Conservation (phyloP, 768 basidiomycete genomes). For the Fomitopsis serialis region DNA sequence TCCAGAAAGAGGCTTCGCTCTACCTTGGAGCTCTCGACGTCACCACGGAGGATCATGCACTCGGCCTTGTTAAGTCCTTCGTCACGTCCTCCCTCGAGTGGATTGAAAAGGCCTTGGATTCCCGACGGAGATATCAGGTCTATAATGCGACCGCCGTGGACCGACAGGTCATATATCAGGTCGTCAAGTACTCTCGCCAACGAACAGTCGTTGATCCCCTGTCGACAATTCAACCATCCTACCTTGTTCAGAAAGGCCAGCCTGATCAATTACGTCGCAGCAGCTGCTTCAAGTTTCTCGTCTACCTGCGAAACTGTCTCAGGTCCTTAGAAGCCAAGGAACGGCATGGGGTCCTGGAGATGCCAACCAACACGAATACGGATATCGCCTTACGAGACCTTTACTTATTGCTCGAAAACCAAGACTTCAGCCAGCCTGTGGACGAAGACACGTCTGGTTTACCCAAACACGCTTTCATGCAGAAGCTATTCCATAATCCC, state of each 20-base stretch:
- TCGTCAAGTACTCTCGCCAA: slow-evolving; percentile 47
- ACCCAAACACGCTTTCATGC: slow-evolving; percentile 10
- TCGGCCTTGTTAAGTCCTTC: slow-evolving; percentile 17
- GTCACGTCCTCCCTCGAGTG: too few relatives aligned
- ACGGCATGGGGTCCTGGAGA: slow-evolving; percentile 16
- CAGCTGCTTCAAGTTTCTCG: slow-evolving; percentile 68
- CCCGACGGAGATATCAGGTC: too few relatives aligned
- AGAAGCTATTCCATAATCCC: slow-evolving; percentile 6
- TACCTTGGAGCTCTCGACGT: slow-evolving; percentile 18
- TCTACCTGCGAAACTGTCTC: slow-evolving; percentile 68
- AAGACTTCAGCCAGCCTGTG: slow-evolving; percentile 8
- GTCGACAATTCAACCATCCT: slow-evolving; percentile 81
- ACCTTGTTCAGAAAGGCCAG: slow-evolving; percentile 69
- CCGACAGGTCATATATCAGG: slow-evolving; percentile 37
- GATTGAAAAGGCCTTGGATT: too few relatives aligned
- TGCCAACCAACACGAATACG: slow-evolving; percentile 1
- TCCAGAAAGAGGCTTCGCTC: slow-evolving; percentile 10
- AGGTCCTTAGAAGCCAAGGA: slow-evolving; percentile 34
- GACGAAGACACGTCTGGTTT: slow-evolving; percentile 11
- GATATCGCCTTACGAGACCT: slow-evolving; percentile 12
- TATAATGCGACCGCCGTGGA: slow-evolving; percentile 20
- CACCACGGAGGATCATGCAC: slow-evolving; percentile 26
- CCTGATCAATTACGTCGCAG: slow-evolving; percentile 67
- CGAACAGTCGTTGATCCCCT: slow-evolving; percentile 62
- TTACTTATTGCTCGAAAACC: slow-evolving; percentile 9